Evolutionary conservation across 2,329 filamentous ascomycete genomes (phyloP), one percentile per base, ranked within the genome.

Genomic region (Penicillium palitans): DNA sequence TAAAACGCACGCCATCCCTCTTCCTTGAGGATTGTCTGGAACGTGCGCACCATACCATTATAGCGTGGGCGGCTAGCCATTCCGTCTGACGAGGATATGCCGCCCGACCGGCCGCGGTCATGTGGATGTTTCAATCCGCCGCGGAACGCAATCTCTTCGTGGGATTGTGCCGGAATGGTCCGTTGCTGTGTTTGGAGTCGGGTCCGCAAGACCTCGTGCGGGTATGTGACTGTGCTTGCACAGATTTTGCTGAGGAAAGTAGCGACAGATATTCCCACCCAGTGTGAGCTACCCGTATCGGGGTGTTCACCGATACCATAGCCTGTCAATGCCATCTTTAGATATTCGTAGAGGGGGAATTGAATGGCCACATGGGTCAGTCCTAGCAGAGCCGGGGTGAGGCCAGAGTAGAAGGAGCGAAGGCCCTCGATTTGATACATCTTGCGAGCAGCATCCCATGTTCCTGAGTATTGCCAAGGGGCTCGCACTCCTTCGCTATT

Each of bases 1-100:
- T 99, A 99, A 69, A 99, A 98, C 4, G 93, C 93, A 61, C 90
- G 84, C 93, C 93, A 97, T 7, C 95, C 95, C 76, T 99, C 95
- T 75, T 99, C 95, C 35, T 80, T 81, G 39, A 97, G 79, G 61
- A 99, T 98, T 3, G 88, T 93, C 61, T 87, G 86, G 74, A 89
- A 93, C 0, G 93, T 97, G 71, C 84, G 87, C 45, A 93, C 75
- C 35, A 97, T 85, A 45, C 95, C 95, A 64, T 81, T 84, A 73
- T 99, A 98, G 59, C 80, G 76, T 62, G 76, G 72, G 62, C 76
- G 68, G 61, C 83, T 82, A 54, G 78, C 78, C 81, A 87, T 83
- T 66, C 85, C 77, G 61, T 86, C 82, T 6, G 83, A 83, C 25
- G 83, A 81, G 13, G 81, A 72, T 25, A 70, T 69, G 15, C 67